Evolutionary conservation across 2,329 filamentous ascomycete genomes (phyloP), one percentile per base, ranked within the genome.

Genomic region (Botrytis galanthina): DNA sequence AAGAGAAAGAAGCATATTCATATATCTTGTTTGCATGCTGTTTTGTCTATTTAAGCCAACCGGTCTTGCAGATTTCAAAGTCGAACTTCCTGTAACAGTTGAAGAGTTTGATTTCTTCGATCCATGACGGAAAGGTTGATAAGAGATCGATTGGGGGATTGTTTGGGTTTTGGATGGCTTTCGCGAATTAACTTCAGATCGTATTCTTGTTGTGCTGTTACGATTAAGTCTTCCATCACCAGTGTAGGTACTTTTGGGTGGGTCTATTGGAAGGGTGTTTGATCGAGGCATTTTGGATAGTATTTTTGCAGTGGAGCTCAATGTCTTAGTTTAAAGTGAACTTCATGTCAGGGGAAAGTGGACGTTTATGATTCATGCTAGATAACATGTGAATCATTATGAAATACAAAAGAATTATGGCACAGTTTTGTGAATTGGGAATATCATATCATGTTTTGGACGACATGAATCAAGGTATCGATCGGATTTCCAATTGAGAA

Each of bases 1-100:
- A 26, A 80, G 74, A 1, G 72, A 75, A 8, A 81, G 75, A 20
- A 81, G 76, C 78, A 80, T 80, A 29, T 66, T 68, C 74, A 80
- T 79, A 67, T 79, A 80, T 29, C 77, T 70, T 9, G 79, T 81
- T 51, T 80, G 79, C 1, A 77, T 70, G 32, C 74, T 76, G 57
- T 76, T 78, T 42, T 75, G 71, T 10, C 78, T 71, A n/a, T 74
- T 73, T 4, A 71, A 74, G 0, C 42, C 46, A 4, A 18, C 46
- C 1, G 75, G 60, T 74, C 51, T 54, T 5, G n/a, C 51, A 29
- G 26, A 29, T 54, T n/a, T 54, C 51, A 29, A 54, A 54, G 14
- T 18, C 14, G n/a, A 54, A 29, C 5, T 18, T 26, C n/a, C n/a
- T 18, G 29, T 46, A 16, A n/a, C 10, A 37, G 5, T 51, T 48